Percentiles rank a stretch among this genome's conserved stretches.
Evolutionary conservation across 305 asterid genomes (phyloP).

Genomic region (Fraxinus latifolia): DNA sequence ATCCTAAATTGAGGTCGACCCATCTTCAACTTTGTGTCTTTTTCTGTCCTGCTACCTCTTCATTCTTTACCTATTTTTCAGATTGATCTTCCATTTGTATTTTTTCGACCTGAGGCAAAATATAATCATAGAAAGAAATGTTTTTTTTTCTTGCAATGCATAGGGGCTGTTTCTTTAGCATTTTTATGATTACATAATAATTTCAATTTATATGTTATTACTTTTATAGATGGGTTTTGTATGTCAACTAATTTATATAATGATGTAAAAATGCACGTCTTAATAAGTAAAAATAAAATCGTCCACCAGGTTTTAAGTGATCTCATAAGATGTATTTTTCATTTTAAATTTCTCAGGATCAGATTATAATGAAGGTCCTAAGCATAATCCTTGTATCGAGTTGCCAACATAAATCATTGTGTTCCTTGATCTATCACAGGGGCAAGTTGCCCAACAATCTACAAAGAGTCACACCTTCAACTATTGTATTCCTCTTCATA

Average conservation of each 20-base stretch:
- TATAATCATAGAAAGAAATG: no score
- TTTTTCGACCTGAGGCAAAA: no score
- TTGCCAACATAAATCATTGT: background rate
- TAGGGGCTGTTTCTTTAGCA: background rate
- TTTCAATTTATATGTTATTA: background rate
- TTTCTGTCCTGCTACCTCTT: no score
- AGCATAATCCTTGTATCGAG: background rate
- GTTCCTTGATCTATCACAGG: background rate
- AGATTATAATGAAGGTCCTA: background rate
- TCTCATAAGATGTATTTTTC: background rate
- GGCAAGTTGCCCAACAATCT: background rate
- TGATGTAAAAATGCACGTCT: background rate
- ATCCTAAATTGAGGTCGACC: no score
- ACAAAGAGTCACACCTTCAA: background rate
- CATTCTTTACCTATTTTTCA: no score
- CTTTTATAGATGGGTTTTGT: background rate
- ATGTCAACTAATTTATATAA: slow-evolving; percentile 3
- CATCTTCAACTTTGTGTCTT: no score
- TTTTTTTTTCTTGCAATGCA: no score
- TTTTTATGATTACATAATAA: background rate
- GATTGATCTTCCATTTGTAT: no score
- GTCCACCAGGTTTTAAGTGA: background rate
- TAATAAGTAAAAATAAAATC: slow-evolving; percentile 11
- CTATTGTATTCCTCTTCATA: slow-evolving; percentile 10
- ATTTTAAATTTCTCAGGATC: background rate